These are phyloP conservation scores for Colletotrichum agaves DNA, from an alignment of 2,329 filamentous ascomycete species.

Conservation along the genomic window DNA sequence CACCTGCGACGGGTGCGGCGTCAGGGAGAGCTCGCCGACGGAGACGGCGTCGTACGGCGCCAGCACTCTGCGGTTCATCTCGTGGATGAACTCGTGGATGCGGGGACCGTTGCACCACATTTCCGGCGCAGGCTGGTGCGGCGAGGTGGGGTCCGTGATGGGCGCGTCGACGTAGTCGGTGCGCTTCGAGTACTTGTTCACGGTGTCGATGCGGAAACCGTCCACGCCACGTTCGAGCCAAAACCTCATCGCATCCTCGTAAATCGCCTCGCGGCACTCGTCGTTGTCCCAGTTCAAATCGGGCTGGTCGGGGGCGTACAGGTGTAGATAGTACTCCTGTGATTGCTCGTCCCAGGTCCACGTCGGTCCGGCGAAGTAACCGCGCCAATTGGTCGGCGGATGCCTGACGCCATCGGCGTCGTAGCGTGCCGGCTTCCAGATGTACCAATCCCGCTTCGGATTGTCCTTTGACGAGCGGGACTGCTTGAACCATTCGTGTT, in stretches of 20 bases:
- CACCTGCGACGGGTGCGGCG: slow-evolving; percentile 61
- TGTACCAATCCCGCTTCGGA: slow-evolving; percentile 70
- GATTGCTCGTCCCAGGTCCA: slow-evolving; percentile 65
- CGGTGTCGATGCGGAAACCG: slow-evolving; percentile 75
- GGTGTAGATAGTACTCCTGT: slow-evolving; percentile 65
- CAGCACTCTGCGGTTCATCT: slow-evolving; percentile 66
- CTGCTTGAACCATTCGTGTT: slow-evolving; percentile 69
- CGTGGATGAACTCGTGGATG: slow-evolving; percentile 70
- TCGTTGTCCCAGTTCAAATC: slow-evolving; percentile 82
- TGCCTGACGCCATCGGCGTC: slow-evolving; percentile 62
- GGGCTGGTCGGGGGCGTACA: slow-evolving; percentile 77
- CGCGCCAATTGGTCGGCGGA: slow-evolving; percentile 68
- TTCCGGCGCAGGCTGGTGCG: slow-evolving; percentile 56
- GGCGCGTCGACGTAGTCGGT: slow-evolving; percentile 65
- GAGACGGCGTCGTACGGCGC: slow-evolving; percentile 68
- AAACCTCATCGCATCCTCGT: slow-evolving; percentile 74
- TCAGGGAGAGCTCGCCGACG: slow-evolving; percentile 71
- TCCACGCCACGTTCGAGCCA: slow-evolving; percentile 77
- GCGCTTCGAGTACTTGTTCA: slow-evolving; percentile 74
- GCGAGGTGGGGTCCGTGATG: slow-evolving; percentile 51
- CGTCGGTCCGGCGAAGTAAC: slow-evolving; percentile 58
- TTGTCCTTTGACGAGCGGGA: slow-evolving; percentile 61
- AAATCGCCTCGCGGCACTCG: slow-evolving; percentile 73
- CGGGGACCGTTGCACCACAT: slow-evolving; percentile 71
- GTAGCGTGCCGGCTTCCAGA: slow-evolving; percentile 70